Evolutionary conservation across 2,329 filamentous ascomycete species (phyloP).

Genomic region (Cytospora paraplurivora): DNA sequence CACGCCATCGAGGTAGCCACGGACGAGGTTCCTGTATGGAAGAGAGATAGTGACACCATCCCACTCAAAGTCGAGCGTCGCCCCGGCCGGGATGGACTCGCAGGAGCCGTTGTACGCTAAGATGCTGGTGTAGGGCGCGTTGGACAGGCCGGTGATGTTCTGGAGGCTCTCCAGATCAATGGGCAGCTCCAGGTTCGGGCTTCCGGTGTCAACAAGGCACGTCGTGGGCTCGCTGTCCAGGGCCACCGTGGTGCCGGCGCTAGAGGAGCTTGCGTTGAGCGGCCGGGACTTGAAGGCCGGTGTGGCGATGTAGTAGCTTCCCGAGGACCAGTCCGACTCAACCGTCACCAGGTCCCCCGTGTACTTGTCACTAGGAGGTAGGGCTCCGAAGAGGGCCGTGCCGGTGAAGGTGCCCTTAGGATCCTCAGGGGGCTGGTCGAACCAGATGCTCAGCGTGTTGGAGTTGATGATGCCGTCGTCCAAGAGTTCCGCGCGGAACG

Average conservation of each 20-base stretch:
- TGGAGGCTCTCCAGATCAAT: neutral
- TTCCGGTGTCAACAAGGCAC: slow-evolving; percentile 8
- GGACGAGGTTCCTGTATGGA: slow-evolving; percentile 6
- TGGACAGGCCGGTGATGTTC: slow-evolving; percentile 6
- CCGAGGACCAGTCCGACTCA: slow-evolving; percentile 1
- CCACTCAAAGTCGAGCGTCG: neutral
- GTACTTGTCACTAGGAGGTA: neutral
- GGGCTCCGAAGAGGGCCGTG: neutral
- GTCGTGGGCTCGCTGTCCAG: neutral
- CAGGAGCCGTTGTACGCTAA: slow-evolving; percentile 3
- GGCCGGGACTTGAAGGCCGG: neutral
- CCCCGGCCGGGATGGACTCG: slow-evolving; percentile 1
- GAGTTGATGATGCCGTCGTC: neutral
- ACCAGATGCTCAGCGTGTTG: neutral
- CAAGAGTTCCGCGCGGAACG: neutral
- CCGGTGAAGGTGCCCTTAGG: neutral
- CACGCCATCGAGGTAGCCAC: slow-evolving; percentile 8
- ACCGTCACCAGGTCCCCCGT: neutral
- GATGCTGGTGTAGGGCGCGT: neutral
- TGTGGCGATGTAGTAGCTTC: slow-evolving; percentile 1
- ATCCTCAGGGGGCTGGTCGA: slow-evolving; percentile 1
- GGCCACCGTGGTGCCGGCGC: neutral
- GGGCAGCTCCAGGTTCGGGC: slow-evolving; percentile 6
- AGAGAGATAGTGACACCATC: neutral
- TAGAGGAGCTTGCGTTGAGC: neutral